Evolutionary conservation across 1,139 yeast genomes (phyloP).

Genomic region (Yamadazyma aaseri): DNA sequence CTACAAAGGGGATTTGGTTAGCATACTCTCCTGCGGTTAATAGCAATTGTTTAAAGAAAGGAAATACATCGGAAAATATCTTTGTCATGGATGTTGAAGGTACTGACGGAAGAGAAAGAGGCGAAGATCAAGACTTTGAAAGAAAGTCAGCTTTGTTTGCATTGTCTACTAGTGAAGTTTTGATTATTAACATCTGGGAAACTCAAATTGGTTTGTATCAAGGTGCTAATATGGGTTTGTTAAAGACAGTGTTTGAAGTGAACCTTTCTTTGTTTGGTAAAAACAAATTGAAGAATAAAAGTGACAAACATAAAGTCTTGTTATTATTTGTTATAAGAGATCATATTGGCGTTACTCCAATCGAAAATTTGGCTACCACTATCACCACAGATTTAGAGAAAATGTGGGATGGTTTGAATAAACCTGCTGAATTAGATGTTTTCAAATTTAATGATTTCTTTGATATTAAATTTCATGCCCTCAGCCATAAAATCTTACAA

Average conservation of each 20-base stretch:
- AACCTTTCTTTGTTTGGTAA: conserved; percentile 75
- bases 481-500: conserved; percentile 84
- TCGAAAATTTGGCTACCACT: conserved; percentile 67
- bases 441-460: conserved; percentile 70
- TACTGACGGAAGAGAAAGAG: conserved; percentile 96
- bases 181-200: conserved; percentile 95
- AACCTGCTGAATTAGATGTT: conserved; percentile 62
- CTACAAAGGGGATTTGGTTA: conserved; percentile 95
- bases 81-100: conserved; percentile 96
- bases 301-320: conserved; percentile 61
- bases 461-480: conserved; percentile 76
- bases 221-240: conserved; percentile 94
- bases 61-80: conserved; percentile 37
- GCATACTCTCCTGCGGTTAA: conserved; percentile 56
- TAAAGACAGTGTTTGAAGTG: conserved; percentile 95
- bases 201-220: conserved; percentile 95
- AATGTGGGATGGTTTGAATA: conserved; percentile 77
- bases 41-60: conserved; percentile 14
- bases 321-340: conserved; percentile 89
- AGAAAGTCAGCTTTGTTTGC: conserved; percentile 96
- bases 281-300: conserved; percentile 32
- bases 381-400: conserved; percentile 65
- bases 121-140: conserved; percentile 98
- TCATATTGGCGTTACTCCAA: conserved; percentile 84
- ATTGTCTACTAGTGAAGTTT: conserved; percentile 82